Conservation (phyloP, 2,329 filamentous ascomycete species). For the Calonectria multiphialidica region DNA sequence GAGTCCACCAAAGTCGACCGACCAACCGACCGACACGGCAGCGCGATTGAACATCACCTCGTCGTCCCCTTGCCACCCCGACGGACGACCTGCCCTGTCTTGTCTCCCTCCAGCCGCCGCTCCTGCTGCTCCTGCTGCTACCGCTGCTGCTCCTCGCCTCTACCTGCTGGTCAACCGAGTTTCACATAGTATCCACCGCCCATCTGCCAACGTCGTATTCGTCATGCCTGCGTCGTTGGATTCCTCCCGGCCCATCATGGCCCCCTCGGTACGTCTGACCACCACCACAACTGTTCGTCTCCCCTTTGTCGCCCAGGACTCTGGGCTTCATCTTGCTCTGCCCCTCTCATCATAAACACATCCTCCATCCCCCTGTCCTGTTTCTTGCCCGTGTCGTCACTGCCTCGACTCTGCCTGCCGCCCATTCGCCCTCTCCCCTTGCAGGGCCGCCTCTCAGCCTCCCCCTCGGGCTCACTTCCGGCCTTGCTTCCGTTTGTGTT, state of each 20-base stretch:
- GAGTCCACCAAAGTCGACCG: neutral
- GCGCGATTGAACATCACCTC: neutral
- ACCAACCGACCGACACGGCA: neutral
- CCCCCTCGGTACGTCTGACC: conserved; percentile 66
- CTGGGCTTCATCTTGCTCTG: neutral
- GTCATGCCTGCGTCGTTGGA: conserved; percentile 70
- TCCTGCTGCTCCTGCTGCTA: too few species aligned
- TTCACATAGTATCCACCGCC: conserved; percentile 28
- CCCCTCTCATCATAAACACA: neutral
- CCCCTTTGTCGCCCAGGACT: neutral
- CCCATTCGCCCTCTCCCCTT: conserved; percentile 5
- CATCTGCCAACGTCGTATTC: conserved; percentile 36
- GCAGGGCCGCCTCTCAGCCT: neutral
- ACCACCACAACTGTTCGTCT: conserved; percentile 18
- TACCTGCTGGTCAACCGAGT: conserved; percentile 17
- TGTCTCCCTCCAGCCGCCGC: too few species aligned
- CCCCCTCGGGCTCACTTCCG: neutral
- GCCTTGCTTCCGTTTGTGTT: conserved; percentile 11
- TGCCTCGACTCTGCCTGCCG: neutral
- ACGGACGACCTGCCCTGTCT: conserved; percentile 6
- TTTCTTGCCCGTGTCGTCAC: conserved; percentile 16
- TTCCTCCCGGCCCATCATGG: conserved; percentile 73
- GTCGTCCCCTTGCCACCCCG: neutral
- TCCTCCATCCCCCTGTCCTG: neutral
- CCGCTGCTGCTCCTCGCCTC: neutral